phyloP scores from a whole-genome alignment of 1,284 basidiomycete genomes.

The Ustilago shanxiensis region DNA sequence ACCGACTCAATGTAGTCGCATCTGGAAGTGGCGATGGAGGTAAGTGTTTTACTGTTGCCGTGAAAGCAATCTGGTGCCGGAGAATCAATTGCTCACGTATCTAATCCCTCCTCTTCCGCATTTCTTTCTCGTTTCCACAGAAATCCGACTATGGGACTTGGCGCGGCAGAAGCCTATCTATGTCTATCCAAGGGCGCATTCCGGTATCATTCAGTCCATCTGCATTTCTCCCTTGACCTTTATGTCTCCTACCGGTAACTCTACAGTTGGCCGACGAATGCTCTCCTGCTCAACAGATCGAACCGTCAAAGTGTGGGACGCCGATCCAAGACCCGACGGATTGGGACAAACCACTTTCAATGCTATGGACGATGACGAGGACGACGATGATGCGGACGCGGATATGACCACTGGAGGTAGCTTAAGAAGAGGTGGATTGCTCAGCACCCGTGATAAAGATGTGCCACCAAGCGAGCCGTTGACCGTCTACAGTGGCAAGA shows the following conservation, averaged over 20 bases:
- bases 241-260: conserved; percentile 58
- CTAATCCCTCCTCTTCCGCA: neutral
- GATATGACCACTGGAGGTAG: conserved; percentile 59
- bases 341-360: conserved; percentile 65
- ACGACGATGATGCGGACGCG: conserved; percentile 58
- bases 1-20: conserved; percentile 83
- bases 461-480: conserved; percentile 60
- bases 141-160: conserved; percentile 89
- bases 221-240: conserved; percentile 79
- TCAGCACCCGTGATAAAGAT: conserved; percentile 58
- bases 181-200: conserved; percentile 84
- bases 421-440: conserved; percentile 52
- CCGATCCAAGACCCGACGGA: conserved; percentile 66
- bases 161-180: conserved; percentile 78
- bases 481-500: conserved; percentile 62
- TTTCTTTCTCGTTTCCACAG: conserved; percentile 70
- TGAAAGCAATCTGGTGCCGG: too few species aligned
- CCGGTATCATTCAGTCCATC: conserved; percentile 83
- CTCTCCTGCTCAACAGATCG: conserved; percentile 92
- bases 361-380: conserved; percentile 62
- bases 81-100: neutral
- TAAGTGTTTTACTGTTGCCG: conserved; percentile 70
- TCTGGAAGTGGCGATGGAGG: conserved; percentile 96
- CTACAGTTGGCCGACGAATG: conserved; percentile 74
- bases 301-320: conserved; percentile 90